Conservation (phyloP, 2,329 filamentous ascomycete genomes). For the Graphiopsis chlorocephala region DNA sequence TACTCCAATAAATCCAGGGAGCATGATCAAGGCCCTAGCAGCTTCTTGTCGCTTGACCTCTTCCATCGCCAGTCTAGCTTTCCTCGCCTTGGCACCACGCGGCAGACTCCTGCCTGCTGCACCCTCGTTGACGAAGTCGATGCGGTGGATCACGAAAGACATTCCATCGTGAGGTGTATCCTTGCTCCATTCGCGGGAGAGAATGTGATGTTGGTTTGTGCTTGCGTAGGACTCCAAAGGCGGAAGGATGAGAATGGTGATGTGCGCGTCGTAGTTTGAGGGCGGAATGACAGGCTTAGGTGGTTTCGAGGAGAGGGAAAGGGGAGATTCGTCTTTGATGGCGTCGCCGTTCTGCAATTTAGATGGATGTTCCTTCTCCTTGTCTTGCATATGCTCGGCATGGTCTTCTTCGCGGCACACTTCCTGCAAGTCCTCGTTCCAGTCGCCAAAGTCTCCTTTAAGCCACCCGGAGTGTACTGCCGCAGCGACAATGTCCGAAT, state of each 20-base stretch:
- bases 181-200: conserved; percentile 73
- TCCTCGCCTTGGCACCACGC: conserved; percentile 48
- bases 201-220: conserved; percentile 74
- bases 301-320: conserved; percentile 29
- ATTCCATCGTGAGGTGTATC: conserved; percentile 69
- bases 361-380: conserved; percentile 22
- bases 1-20: conserved; percentile 18
- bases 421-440: conserved; percentile 32
- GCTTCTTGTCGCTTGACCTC: conserved; percentile 33
- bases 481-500: conserved; percentile 88
- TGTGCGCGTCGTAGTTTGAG: conserved; percentile 73
- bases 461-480: conserved; percentile 94
- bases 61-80: conserved; percentile 47
- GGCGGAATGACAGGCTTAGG: conserved; percentile 63
- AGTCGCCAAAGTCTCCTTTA: conserved; percentile 76
- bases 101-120: conserved; percentile 46
- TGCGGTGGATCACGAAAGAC: conserved; percentile 78
- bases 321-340: conserved; percentile 16
- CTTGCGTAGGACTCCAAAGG: conserved; percentile 72
- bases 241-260: conserved; percentile 81
- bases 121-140: conserved; percentile 83
- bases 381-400: conserved; percentile 22
- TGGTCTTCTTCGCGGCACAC: conserved; percentile 35
- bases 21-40: conserved; percentile 32
- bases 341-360: background rate